phyloP scores from a whole-genome alignment of 1,284 basidiomycete species.

The Moesziomyces globuligerus region DNA sequence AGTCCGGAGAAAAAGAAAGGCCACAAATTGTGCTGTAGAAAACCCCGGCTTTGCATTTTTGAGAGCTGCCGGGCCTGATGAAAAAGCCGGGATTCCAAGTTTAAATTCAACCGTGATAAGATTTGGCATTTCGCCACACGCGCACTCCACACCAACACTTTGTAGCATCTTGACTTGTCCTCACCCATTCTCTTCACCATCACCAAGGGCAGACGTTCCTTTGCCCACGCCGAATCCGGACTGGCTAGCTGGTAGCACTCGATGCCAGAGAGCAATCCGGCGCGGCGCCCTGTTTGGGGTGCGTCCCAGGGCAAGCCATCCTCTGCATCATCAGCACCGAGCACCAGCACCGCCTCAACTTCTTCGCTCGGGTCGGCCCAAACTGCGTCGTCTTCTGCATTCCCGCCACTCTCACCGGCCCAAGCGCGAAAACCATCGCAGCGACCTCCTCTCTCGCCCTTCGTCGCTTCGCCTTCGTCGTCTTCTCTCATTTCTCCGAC shows the following conservation, averaged over 20 bases:
- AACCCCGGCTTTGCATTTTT: neutral
- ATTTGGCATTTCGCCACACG: neutral
- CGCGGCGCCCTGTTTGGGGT: constrained; percentile 14
- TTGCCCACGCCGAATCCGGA: too few species aligned
- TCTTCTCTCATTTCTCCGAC: constrained; percentile 30
- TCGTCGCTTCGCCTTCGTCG: neutral
- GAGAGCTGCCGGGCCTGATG: too few species aligned
- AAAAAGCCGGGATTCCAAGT: too few species aligned
- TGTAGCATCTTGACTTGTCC: neutral
- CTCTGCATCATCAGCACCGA: neutral
- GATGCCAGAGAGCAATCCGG: constrained; percentile 12
- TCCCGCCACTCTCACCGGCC: constrained; percentile 30
- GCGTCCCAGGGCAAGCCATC: constrained; percentile 22
- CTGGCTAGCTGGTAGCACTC: too few species aligned
- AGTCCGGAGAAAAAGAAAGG: neutral
- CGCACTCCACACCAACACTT: neutral
- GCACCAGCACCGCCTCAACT: constrained; percentile 7
- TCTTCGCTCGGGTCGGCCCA: constrained; percentile 16
- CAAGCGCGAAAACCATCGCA: constrained; percentile 9
- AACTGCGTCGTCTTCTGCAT: constrained; percentile 18
- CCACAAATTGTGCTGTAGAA: neutral
- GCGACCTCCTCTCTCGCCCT: constrained; percentile 4
- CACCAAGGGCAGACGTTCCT: too few species aligned
- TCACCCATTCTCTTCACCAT: too few species aligned
- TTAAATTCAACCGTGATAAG: too few species aligned